These are phyloP conservation scores for Cercospora beticola DNA, from an alignment of 2,329 filamentous ascomycete genomes.

Conservation along the genomic window DNA sequence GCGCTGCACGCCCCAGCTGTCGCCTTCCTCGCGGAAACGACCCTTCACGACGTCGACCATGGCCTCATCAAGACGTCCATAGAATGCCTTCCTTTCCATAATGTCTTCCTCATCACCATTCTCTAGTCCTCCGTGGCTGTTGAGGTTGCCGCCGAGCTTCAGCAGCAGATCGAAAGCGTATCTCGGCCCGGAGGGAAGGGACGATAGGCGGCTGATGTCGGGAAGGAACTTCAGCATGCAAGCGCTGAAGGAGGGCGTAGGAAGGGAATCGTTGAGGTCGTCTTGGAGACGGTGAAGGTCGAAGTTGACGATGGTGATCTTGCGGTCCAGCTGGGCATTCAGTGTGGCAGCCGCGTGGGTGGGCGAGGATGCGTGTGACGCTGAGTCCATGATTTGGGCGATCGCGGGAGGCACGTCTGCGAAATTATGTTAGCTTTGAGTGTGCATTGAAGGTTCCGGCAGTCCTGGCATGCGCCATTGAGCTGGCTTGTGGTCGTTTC, in stretches of 20 bases:
- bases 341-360: slow-evolving; percentile 52
- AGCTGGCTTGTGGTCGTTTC: background rate
- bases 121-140: slow-evolving; percentile 55
- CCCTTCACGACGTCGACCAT: slow-evolving; percentile 56
- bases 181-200: slow-evolving; percentile 49
- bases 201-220: slow-evolving; percentile 52
- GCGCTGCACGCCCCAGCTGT: slow-evolving; percentile 52
- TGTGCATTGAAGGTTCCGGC: background rate
- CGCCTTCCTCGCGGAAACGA: slow-evolving; percentile 50
- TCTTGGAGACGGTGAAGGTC: slow-evolving; percentile 57
- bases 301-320: slow-evolving; percentile 59
- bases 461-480: background rate
- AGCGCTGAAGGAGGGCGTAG: slow-evolving; percentile 53
- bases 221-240: slow-evolving; percentile 58
- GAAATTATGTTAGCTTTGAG: background rate
- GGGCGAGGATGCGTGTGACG: slow-evolving; percentile 39
- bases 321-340: slow-evolving; percentile 58
- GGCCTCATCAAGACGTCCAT: slow-evolving; percentile 48
- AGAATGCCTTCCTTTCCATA: slow-evolving; percentile 51
- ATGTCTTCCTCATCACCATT: slow-evolving; percentile 51
- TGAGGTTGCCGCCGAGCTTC: slow-evolving; percentile 57
- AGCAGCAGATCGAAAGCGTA: slow-evolving; percentile 56
- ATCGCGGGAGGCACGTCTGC: slow-evolving; percentile 54
- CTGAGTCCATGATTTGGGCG: slow-evolving; percentile 54
- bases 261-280: slow-evolving; percentile 56